phyloP scores from a whole-genome alignment of 2,329 filamentous ascomycete genomes.

The Akanthomyces lecanii region DNA sequence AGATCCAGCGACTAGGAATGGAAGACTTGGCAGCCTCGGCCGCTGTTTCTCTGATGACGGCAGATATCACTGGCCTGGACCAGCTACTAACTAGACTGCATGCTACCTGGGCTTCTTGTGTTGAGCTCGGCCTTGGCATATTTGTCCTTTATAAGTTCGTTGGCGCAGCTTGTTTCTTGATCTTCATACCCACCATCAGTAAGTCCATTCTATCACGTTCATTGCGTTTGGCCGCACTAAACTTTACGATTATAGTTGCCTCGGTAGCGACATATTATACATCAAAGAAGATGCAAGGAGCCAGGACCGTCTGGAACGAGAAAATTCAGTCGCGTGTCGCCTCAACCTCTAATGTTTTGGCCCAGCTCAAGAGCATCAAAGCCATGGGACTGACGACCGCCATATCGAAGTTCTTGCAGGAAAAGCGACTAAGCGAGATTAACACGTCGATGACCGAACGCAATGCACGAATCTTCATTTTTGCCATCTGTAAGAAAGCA shows the following conservation, averaged over 20 bases:
- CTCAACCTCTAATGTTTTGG: conserved; percentile 2
- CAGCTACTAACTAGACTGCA: not conserved
- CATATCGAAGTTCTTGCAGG: not conserved
- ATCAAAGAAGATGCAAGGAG: conserved; percentile 6
- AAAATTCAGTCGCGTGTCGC: conserved; percentile 1
- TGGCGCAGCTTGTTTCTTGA: conserved; percentile 8
- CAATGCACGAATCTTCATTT: conserved; percentile 1
- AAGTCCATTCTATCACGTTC: not conserved
- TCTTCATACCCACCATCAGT: conserved; percentile 1
- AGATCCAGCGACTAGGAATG: not conserved
- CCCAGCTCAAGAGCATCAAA: conserved; percentile 11
- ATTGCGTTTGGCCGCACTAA: not conserved
- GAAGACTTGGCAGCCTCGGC: conserved; percentile 5
- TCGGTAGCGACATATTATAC: not conserved
- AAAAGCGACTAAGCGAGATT: conserved; percentile 1
- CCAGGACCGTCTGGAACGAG: conserved; percentile 9
- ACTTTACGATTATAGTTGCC: not conserved
- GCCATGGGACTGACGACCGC: not conserved
- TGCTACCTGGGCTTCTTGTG: not conserved
- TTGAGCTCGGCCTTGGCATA: conserved; percentile 11
- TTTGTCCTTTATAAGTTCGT: conserved; percentile 5
- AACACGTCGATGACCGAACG: conserved; percentile 8
- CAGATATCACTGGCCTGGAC: conserved; percentile 5
- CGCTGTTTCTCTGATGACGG: conserved; percentile 6
- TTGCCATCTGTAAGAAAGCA: not conserved